phyloP scores from a whole-genome alignment of 768 basidiomycete genomes.

The Amanita rubescens region DNA sequence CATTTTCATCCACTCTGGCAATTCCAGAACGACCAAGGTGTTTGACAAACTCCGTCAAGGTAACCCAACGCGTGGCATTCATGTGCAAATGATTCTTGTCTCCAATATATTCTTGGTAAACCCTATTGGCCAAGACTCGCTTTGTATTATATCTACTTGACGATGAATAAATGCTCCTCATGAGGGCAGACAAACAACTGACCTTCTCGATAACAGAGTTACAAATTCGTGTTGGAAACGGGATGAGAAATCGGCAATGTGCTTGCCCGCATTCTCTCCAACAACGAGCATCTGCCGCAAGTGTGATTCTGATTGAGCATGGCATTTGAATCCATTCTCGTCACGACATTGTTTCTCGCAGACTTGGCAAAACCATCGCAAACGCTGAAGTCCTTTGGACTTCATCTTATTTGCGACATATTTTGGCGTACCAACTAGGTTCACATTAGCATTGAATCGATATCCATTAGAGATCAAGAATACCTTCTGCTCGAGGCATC shows the following conservation, averaged over 20 bases:
- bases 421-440: slow-evolving; percentile 77
- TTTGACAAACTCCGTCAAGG: slow-evolving; percentile 92
- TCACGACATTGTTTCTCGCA: slow-evolving; percentile 98
- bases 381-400: slow-evolving; percentile 90
- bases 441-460: neutral
- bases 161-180: slow-evolving; percentile 4
- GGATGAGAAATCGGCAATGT: slow-evolving; percentile 84
- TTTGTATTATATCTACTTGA: slow-evolving; percentile 78
- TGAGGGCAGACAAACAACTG: slow-evolving; percentile 15
- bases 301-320: slow-evolving; percentile 82
- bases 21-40: slow-evolving; percentile 81
- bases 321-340: slow-evolving; percentile 99
- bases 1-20: slow-evolving; percentile 93
- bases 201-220: slow-evolving; percentile 80
- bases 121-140: slow-evolving; percentile 88
- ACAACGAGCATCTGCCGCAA: slow-evolving; percentile 96
- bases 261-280: slow-evolving; percentile 86
- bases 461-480: slow-evolving; percentile 1
- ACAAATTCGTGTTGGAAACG: slow-evolving; percentile 93
- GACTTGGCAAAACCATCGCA: slow-evolving; percentile 98
- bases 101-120: slow-evolving; percentile 96
- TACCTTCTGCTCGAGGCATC: slow-evolving; percentile 86
- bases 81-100: slow-evolving; percentile 95
- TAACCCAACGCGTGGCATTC: slow-evolving; percentile 98
- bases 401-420: slow-evolving; percentile 95